Evolutionary conservation across 116 monocot genomes (phyloP).

Genomic region (Phalaenopsis hybrid): DNA sequence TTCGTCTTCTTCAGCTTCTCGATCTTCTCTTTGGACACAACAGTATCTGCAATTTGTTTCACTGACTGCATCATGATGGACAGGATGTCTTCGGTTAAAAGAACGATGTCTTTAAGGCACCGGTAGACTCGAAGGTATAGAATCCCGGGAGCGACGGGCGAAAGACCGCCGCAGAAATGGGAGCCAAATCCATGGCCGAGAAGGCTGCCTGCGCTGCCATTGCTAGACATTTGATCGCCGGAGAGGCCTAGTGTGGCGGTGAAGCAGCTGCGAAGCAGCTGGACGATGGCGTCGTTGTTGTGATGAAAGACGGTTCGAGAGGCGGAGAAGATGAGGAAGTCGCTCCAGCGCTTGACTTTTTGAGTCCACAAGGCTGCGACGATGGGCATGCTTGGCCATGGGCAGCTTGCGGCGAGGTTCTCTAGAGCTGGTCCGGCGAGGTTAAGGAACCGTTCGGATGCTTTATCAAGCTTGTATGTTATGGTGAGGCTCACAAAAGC

Average conservation of each 20-base stretch:
- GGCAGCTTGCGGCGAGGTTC: constrained; percentile 81
- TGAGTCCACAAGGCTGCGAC: constrained; percentile 92
- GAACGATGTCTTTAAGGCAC: constrained; percentile 53
- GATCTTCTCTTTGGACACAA: constrained; percentile 22
- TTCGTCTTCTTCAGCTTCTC: constrained; percentile 54
- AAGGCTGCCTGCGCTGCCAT: constrained; percentile 70
- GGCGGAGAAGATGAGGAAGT: constrained; percentile 86
- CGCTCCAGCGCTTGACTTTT: constrained; percentile 87
- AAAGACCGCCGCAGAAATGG: constrained; percentile 69
- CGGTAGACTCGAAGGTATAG: constrained; percentile 73
- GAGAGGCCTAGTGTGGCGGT: constrained; percentile 49
- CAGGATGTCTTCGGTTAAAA: constrained; percentile 72
- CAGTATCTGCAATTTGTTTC: constrained; percentile 44
- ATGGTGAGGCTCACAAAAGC: constrained; percentile 97
- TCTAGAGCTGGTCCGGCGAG: constrained; percentile 92
- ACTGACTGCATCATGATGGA: constrained; percentile 61
- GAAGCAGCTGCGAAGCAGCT: constrained; percentile 88
- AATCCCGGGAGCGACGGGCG: constrained; percentile 84
- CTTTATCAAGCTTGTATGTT: constrained; percentile 93
- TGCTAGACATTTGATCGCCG: constrained; percentile 13
- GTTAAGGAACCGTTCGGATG: constrained; percentile 76
- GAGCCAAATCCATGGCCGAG: constrained; percentile 92
- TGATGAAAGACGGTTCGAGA: constrained; percentile 88
- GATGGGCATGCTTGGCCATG: constrained; percentile 99
- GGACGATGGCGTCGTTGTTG: constrained; percentile 66